These are phyloP conservation scores for Letharia columbiana DNA, from an alignment of 495 filamentous ascomycete species.

Conservation along the genomic window DNA sequence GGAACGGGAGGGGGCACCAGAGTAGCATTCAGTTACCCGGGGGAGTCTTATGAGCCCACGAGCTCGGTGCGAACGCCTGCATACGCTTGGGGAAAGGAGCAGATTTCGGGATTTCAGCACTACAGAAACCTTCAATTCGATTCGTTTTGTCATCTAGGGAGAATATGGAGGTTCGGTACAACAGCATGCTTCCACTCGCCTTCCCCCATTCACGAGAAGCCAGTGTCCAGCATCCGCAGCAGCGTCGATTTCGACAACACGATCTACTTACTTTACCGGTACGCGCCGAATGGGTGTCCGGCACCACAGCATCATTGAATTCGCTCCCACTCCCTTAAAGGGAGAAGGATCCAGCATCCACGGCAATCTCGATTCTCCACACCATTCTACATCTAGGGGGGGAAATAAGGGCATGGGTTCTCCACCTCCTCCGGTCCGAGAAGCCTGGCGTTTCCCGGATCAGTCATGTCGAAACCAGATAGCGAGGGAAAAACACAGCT, in stretches of 20 bases:
- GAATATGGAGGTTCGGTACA: too few relatives aligned
- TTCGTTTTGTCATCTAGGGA: not conserved
- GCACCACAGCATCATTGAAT: not conserved
- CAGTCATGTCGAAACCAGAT: too few relatives aligned
- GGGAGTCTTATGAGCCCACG: slow-evolving; percentile 23
- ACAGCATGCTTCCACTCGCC: too few relatives aligned
- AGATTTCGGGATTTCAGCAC: not conserved
- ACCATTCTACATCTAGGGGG: not conserved
- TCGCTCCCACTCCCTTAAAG: not conserved
- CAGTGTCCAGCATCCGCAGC: too few relatives aligned
- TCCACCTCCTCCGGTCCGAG: not conserved
- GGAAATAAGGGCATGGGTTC: too few relatives aligned
- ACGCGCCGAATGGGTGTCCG: not conserved
- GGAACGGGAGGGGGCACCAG: slow-evolving; percentile 19
- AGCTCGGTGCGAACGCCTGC: not conserved
- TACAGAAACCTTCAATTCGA: not conserved
- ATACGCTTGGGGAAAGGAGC: not conserved
- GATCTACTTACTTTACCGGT: too few relatives aligned
- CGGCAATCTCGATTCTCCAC: not conserved
- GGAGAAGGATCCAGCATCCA: not conserved
- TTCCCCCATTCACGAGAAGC: too few relatives aligned
- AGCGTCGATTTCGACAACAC: too few relatives aligned
- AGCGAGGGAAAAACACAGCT: too few relatives aligned
- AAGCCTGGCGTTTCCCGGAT: not conserved
- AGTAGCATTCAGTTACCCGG: slow-evolving; percentile 27